Base-by-base conservation (phyloP, 1,139 yeast species). In the Suhomyces wounanorum region DNA sequence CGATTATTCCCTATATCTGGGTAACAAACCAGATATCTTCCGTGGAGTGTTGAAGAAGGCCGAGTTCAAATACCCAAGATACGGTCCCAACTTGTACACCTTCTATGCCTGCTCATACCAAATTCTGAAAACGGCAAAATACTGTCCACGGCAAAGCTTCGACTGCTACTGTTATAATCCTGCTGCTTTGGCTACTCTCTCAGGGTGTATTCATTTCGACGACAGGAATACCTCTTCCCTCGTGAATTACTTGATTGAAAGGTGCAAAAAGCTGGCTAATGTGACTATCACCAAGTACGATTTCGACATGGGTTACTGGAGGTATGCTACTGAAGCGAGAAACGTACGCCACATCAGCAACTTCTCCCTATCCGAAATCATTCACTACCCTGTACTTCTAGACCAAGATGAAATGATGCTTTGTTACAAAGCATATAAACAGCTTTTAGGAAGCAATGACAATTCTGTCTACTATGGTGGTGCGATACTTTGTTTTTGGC, bases 401-500 rank as follows among this genome's bases (percentile, higher is more conserved):
- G 52, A 67, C 37, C 33, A 44, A 3, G 45, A 59, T 0, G 43
- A 35, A 2, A 50, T 60, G n/a, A 10, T 38, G 1, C 40, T 59
- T 7, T 67, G 61, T 48, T 43, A 51, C 28, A 55, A 52, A 1
- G 56, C 69, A 1, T 72, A 73, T 51, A 56, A 55, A 8, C 38
- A 44, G 21, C 39, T 35, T 30, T 23, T 36, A 3, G 26, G 39
- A 10, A 13, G 33, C 16, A 23, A 68, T 52, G 64, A 67, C 47
- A 52, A 33, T 46, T 72, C 84, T 2, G 66, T 77, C 46, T 78
- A 66, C 54, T 73, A 77, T 56, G 86, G 87, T 10, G 64, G 74
- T 21, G 84, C 76, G 1, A 48, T 75, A 25, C 56, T 81, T 30
- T 81, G 79, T 0, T 82, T 73, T 58, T 81, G 85, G 84, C 73